Percentiles rank a stretch among this genome's conserved stretches.
Evolutionary conservation across 2,329 filamentous ascomycete genomes (phyloP).

Genomic region (Ophiostoma triangulosporum): DNA sequence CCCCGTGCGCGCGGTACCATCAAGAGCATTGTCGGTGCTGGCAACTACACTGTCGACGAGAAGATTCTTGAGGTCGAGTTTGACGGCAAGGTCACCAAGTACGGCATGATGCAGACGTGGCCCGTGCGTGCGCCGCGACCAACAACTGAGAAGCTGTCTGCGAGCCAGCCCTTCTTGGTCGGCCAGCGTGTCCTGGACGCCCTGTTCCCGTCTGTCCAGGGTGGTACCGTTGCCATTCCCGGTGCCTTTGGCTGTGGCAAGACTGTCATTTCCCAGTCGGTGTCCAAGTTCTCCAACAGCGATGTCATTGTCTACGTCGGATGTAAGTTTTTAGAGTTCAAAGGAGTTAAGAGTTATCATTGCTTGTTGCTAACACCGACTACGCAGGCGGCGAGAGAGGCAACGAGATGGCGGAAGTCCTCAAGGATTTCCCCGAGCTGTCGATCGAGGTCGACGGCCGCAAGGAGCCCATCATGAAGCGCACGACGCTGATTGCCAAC

Average conservation of each 20-base stretch:
- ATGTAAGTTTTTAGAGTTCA: not conserved
- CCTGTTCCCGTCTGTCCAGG: conserved; percentile 90
- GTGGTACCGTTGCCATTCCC: conserved; percentile 94
- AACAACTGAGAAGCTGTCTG: conserved; percentile 79
- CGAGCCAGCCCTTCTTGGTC: conserved; percentile 84
- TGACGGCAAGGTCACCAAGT: conserved; percentile 86
- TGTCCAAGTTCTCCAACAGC: conserved; percentile 99
- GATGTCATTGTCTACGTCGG: conserved; percentile 98
- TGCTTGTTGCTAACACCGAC: not conserved
- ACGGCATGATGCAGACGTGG: conserved; percentile 98
- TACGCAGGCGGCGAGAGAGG: conserved; percentile 60
- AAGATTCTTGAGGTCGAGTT: conserved; percentile 95
- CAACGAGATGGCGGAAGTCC: conserved; percentile 98
- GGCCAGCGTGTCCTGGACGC: conserved; percentile 94
- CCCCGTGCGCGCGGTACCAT: conserved; percentile 85
- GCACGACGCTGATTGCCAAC: conserved; percentile 94
- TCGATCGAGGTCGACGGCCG: conserved; percentile 88
- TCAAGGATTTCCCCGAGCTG: conserved; percentile 99
- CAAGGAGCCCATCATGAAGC: conserved; percentile 99
- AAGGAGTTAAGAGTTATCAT: too few species aligned
- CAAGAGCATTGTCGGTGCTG: conserved; percentile 77
- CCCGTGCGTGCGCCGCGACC: conserved; percentile 92
- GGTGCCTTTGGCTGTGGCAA: conserved; percentile 98
- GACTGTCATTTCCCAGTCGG: conserved; percentile 96
- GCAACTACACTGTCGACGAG: conserved; percentile 85